Conservation (phyloP, 805 yeast species). For the Candida glaebosa region DNA sequence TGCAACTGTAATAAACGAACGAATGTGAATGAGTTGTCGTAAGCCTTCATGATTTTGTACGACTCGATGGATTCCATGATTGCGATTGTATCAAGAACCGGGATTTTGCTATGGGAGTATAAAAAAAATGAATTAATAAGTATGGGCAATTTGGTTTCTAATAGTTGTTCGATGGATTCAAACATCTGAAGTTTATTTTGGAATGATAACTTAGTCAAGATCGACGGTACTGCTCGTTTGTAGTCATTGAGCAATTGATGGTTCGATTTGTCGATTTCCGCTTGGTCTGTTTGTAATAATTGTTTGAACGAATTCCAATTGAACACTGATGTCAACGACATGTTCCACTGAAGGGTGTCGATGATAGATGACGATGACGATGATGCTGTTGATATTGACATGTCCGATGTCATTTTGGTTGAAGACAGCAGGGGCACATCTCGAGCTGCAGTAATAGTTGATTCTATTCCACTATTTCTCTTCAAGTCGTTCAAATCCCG, state of each 20-base stretch:
- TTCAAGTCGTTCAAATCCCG: slow-evolving; percentile 20
- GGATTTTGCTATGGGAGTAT: slow-evolving; percentile 31
- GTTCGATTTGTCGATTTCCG: slow-evolving; percentile 9
- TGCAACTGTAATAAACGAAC: slow-evolving; percentile 11
- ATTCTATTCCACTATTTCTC: background rate
- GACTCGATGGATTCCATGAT: slow-evolving; percentile 28
- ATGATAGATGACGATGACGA: background rate
- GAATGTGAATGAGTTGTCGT: slow-evolving; percentile 19
- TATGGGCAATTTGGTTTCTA: slow-evolving; percentile 14
- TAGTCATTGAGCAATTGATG: slow-evolving; percentile 13
- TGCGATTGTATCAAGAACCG: slow-evolving; percentile 26
- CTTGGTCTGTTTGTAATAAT: slow-evolving; percentile 10
- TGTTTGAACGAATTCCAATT: slow-evolving; percentile 25
- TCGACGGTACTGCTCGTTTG: slow-evolving; percentile 4
- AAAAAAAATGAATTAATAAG: slow-evolving; percentile 27
- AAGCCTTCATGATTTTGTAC: slow-evolving; percentile 17
- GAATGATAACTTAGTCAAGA: slow-evolving; percentile 7
- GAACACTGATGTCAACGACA: slow-evolving; percentile 28
- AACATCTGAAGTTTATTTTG: slow-evolving; percentile 12
- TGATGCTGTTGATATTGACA: background rate
- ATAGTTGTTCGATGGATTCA: slow-evolving; percentile 16
- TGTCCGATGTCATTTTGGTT: background rate
- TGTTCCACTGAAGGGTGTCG: slow-evolving; percentile 25
- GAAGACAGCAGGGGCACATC: background rate
- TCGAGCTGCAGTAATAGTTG: background rate